Conservation (phyloP, 352 stramenopile genomes). For the Peronosclerospora sorghi region DNA sequence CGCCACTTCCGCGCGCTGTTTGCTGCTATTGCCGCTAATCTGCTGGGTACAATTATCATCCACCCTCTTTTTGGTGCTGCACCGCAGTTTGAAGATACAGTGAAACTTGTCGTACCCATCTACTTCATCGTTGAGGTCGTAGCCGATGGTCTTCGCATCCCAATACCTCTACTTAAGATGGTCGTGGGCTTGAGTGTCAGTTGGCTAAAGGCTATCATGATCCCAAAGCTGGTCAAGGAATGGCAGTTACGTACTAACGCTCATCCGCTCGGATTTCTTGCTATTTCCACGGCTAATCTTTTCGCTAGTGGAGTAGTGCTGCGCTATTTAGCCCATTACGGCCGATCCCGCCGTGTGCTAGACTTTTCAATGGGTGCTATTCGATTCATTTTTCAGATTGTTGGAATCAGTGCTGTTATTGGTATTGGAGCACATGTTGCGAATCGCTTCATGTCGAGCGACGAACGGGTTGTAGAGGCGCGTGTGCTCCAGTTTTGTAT, state of each 20-base stretch:
- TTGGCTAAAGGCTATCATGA: constrained; percentile 67
- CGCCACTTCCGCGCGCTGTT: constrained; percentile 37
- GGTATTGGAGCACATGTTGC: constrained; percentile 45
- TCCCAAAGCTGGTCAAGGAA: constrained; percentile 48
- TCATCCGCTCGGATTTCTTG: constrained; percentile 46
- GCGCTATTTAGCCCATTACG: constrained; percentile 43
- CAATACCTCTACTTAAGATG: constrained; percentile 33
- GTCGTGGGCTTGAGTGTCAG: constrained; percentile 45
- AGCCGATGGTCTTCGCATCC: constrained; percentile 30
- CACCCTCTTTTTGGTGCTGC: constrained; percentile 41
- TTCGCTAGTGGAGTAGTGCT: constrained; percentile 53
- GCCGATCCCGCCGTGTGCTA: constrained; percentile 24
- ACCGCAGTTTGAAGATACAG: constrained; percentile 47
- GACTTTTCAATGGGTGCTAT: constrained; percentile 24
- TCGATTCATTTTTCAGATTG: constrained; percentile 36
- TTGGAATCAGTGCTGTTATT: constrained; percentile 27
- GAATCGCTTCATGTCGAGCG: constrained; percentile 41
- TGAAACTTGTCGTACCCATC: constrained; percentile 44
- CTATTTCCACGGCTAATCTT: constrained; percentile 56
- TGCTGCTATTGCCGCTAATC: constrained; percentile 47
- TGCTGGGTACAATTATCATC: constrained; percentile 52
- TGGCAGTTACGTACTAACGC: constrained; percentile 36
- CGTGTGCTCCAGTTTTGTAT: constrained; percentile 47
- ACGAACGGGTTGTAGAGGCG: constrained; percentile 40
- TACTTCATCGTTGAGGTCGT: constrained; percentile 38